A percentile compares a stretch with the other conserved stretches of the same genome.
Conservation (phyloP, 176 grass and related monocot genomes). For the Dendrocalamus sinicus region DNA sequence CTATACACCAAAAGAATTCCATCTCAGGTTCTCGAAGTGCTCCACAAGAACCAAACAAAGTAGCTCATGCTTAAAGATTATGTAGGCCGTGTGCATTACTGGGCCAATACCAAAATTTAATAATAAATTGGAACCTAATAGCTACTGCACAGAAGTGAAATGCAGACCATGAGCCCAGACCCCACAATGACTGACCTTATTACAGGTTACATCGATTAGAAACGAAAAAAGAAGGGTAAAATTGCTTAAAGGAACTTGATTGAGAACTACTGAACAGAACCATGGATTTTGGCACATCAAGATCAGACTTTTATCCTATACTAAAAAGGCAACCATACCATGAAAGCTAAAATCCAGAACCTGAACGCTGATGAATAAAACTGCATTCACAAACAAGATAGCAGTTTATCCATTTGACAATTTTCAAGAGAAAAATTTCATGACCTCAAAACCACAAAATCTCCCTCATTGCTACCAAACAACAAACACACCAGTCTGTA, state of each 20-base stretch:
- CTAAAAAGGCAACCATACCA: background rate
- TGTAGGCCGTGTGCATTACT: background rate
- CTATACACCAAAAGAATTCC: background rate
- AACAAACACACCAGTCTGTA: background rate
- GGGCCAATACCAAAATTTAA: conserved; percentile 1
- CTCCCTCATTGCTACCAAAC: background rate
- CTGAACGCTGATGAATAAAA: background rate
- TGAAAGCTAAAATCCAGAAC: background rate
- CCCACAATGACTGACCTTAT: background rate
- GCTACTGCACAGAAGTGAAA: background rate
- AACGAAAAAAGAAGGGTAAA: background rate
- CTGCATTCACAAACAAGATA: background rate
- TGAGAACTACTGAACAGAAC: background rate
- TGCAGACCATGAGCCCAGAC: background rate
- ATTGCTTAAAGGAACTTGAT: background rate
- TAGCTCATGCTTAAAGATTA: background rate
- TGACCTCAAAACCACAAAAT: background rate
- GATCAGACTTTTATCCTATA: background rate
- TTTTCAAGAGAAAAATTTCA: background rate
- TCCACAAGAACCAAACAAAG: conserved; percentile 2
- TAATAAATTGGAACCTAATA: background rate
- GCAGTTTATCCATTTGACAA: background rate
- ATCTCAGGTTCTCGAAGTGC: background rate
- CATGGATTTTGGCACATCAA: conserved; percentile 1
- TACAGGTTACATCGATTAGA: background rate